Evolutionary conservation across 2,329 filamentous ascomycete species (phyloP).

Genomic region (Apiospora rasikravindrae): DNA sequence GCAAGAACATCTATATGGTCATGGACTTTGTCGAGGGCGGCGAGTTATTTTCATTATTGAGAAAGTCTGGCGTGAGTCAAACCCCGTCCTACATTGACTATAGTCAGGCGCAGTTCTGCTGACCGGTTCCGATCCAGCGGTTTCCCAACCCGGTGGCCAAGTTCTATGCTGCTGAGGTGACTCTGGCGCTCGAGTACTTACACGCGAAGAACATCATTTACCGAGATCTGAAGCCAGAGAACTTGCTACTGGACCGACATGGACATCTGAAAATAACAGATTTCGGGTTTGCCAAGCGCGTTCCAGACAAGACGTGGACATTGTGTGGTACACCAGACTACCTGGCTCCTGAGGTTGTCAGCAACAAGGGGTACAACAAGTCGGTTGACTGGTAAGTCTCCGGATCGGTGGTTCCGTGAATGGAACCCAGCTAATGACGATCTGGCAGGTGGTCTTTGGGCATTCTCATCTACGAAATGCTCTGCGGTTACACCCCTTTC

Average conservation of each 20-base stretch:
- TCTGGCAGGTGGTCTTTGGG: constrained; percentile 89
- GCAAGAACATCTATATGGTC: constrained; percentile 98
- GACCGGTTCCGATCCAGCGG: constrained; percentile 61
- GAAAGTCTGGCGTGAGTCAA: constrained; percentile 82
- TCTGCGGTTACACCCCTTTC: constrained; percentile 98
- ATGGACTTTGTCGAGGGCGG: constrained; percentile 99
- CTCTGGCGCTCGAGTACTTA: constrained; percentile 91
- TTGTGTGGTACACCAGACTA: constrained; percentile 98
- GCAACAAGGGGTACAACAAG: constrained; percentile 99
- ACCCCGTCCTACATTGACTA: not conserved
- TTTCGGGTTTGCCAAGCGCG: constrained; percentile 98
- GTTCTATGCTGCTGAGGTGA: constrained; percentile 98
- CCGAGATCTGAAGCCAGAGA: constrained; percentile 95
- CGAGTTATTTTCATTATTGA: constrained; percentile 91
- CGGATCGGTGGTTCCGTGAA: not conserved
- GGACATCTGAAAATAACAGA: constrained; percentile 97
- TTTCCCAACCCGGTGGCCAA: constrained; percentile 99
- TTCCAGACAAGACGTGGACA: constrained; percentile 99
- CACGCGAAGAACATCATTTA: constrained; percentile 97
- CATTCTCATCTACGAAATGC: constrained; percentile 99
- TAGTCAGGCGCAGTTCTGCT: not conserved
- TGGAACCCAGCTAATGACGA: not conserved
- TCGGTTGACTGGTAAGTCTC: constrained; percentile 90
- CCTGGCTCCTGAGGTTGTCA: constrained; percentile 96
- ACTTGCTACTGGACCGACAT: constrained; percentile 87